phyloP scores from a whole-genome alignment of 352 stramenopile genomes.

The Pythium coloratum region DNA sequence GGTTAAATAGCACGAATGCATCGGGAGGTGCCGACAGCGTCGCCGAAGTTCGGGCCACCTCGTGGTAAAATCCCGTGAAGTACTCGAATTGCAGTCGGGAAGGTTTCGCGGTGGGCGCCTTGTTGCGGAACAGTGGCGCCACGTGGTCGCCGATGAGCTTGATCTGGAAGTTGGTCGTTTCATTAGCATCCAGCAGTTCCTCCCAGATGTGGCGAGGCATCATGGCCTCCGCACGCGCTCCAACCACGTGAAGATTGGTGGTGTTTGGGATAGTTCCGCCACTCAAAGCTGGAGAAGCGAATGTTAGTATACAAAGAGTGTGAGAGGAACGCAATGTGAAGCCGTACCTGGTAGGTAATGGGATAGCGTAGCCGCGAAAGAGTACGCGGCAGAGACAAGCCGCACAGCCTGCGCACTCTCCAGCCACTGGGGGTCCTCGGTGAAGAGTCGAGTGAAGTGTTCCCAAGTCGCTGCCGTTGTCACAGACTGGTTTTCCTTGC shows the following conservation, averaged over 20 bases:
- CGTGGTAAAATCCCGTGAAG: constrained; percentile 57
- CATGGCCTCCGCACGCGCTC: constrained; percentile 69
- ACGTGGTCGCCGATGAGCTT: constrained; percentile 72
- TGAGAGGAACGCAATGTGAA: neutral
- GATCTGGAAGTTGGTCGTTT: constrained; percentile 36
- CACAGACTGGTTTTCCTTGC: neutral
- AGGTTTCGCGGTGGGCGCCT: neutral
- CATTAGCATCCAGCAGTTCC: constrained; percentile 49
- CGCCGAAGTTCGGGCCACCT: constrained; percentile 7
- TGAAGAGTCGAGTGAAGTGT: constrained; percentile 47
- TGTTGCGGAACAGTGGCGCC: constrained; percentile 34
- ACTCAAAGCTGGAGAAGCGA: neutral
- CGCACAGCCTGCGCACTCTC: constrained; percentile 35
- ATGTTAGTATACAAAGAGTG: neutral
- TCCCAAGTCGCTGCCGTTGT: constrained; percentile 30
- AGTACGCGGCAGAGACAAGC: constrained; percentile 68
- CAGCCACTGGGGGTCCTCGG: constrained; percentile 34
- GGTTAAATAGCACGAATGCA: constrained; percentile 75
- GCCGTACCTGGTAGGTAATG: constrained; percentile 29
- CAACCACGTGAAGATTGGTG: constrained; percentile 54
- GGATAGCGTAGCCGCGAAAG: constrained; percentile 63
- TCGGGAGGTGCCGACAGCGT: constrained; percentile 25
- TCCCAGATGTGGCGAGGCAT: constrained; percentile 75
- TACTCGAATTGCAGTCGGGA: constrained; percentile 38
- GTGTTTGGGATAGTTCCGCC: neutral